phyloP scores from a whole-genome alignment of 768 basidiomycete genomes.

The Dentipellis fragilis region DNA sequence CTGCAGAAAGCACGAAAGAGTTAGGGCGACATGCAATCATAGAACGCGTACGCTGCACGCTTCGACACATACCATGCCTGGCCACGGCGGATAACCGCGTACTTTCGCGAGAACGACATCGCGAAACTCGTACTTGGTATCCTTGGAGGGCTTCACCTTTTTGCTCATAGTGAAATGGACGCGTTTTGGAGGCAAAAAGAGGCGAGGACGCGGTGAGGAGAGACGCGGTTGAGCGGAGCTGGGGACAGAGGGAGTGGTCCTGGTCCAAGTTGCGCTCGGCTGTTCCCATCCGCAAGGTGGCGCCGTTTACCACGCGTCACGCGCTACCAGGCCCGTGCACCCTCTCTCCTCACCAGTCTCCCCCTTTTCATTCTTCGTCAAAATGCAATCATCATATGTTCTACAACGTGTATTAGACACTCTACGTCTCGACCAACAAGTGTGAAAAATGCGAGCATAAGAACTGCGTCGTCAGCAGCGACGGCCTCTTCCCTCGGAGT shows the following conservation, averaged over 20 bases:
- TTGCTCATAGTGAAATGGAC: conserved; percentile 22
- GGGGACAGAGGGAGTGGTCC: neutral
- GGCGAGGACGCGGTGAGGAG: neutral
- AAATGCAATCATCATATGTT: too few species aligned
- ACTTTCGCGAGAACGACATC: conserved; percentile 90
- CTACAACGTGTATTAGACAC: too few species aligned
- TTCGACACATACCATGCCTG: conserved; percentile 67
- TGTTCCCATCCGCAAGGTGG: neutral
- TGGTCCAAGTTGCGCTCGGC: neutral
- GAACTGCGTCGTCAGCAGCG: too few species aligned
- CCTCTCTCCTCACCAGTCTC: neutral
- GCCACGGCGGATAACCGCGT: conserved; percentile 94
- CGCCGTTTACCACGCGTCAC: neutral
- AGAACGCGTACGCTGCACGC: conserved; percentile 2
- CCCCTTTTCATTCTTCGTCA: neutral
- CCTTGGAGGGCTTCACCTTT: conserved; percentile 25
- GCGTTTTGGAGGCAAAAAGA: conserved; percentile 5
- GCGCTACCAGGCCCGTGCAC: neutral
- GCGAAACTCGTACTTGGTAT: conserved; percentile 50
- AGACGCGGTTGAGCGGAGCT: neutral
- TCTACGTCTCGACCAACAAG: too few species aligned
- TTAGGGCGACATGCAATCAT: neutral
- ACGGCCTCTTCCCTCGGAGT: too few species aligned
- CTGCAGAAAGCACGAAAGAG: conserved; percentile 30
- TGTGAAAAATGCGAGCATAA: too few species aligned